Evolutionary conservation across 106 monocot genomes (phyloP).

Genomic region (Dioscorea alata): DNA sequence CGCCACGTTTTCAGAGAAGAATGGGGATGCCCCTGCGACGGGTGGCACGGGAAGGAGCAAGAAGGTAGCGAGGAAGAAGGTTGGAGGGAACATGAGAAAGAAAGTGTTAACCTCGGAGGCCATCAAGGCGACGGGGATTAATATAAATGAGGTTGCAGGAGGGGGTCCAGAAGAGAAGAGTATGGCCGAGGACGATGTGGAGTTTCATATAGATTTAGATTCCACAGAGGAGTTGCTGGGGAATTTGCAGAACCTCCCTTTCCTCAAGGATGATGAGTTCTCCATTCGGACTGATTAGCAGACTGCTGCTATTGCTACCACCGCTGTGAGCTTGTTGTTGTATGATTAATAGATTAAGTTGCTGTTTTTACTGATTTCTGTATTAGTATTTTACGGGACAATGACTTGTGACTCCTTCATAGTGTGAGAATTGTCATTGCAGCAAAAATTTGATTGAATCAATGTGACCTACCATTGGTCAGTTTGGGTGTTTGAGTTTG

Average conservation of each 20-base stretch:
- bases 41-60: conserved; percentile 17
- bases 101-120: neutral
- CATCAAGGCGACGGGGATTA: neutral
- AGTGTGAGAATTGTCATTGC: too few species aligned
- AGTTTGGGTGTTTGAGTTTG: too few species aligned
- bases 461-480: too few species aligned
- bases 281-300: neutral
- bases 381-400: too few species aligned
- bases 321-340: too few species aligned
- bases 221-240: conserved; percentile 40
- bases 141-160: neutral
- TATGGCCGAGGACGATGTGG: conserved; percentile 12
- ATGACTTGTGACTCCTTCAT: too few species aligned
- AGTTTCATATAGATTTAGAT: conserved; percentile 33
- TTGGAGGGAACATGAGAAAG: conserved; percentile 18
- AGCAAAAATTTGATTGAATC: neutral
- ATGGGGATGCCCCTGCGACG: neutral
- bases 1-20: neutral
- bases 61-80: conserved; percentile 31
- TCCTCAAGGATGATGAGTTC: conserved; percentile 48
- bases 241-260: conserved; percentile 46
- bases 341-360: neutral
- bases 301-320: too few species aligned
- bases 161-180: neutral
- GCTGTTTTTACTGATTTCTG: neutral